Conservation (phyloP, 2,329 filamentous ascomycete species). For the Tolypocladium tundrense region DNA sequence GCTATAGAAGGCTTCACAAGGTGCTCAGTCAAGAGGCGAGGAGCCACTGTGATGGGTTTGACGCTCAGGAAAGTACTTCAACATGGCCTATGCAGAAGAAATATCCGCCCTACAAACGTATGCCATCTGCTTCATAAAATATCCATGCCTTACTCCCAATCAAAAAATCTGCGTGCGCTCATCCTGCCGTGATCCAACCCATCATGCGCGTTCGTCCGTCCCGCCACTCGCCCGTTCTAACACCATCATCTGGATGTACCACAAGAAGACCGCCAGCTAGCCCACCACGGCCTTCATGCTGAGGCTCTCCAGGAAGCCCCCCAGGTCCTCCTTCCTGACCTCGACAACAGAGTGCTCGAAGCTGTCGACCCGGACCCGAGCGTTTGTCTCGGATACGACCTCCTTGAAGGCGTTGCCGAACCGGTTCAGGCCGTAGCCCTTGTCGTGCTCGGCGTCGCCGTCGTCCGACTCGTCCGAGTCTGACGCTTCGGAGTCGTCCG, state of each 20-base stretch:
- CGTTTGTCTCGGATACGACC: conserved; percentile 83
- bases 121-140: conserved; percentile 1
- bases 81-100: conserved; percentile 2
- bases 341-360: conserved; percentile 98
- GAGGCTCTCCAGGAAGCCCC: conserved; percentile 80
- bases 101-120: conserved; percentile 1
- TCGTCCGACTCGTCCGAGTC: conserved; percentile 41
- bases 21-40: background rate
- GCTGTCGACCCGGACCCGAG: conserved; percentile 83
- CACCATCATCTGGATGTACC: background rate
- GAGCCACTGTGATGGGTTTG: background rate
- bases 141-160: background rate
- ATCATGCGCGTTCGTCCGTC: background rate
- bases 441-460: conserved; percentile 41
- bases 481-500: conserved; percentile 27
- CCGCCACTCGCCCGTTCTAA: too few species aligned
- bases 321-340: conserved; percentile 91
- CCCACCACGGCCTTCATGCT: conserved; percentile 82
- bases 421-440: conserved; percentile 69
- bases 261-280: conserved; percentile 19
- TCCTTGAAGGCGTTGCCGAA: conserved; percentile 96
- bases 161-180: background rate
- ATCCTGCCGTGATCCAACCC: background rate
- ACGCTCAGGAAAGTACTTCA: background rate
- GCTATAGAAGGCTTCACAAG: background rate